Evolutionary conservation across 208 protist genomes (phyloP), one percentile per base, ranked within the genome.

Genomic region (Leptomonas pyrrhocoris): DNA sequence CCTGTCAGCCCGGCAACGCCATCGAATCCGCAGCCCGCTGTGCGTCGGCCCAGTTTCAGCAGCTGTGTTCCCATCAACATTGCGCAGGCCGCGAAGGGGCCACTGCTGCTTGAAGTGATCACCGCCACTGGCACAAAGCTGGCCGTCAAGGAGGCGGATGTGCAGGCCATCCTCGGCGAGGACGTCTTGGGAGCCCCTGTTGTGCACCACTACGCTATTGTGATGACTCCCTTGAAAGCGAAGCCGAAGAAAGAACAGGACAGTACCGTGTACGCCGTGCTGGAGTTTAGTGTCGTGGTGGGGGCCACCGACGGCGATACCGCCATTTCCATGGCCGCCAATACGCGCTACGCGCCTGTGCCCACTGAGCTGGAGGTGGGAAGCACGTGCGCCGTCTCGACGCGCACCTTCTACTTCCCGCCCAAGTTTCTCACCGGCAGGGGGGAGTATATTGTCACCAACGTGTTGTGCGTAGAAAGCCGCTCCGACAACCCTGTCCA

Each of bases 381-480:
- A 30, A 34, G 21, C 12, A 51, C 57, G 16, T 77, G 72, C 45
- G 62, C 38, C 34, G 70, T 87, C 63, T 89, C 86, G 19, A 85
- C 83, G 19, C 68, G 68, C 15, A 56, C 74, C 15, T 72, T 89
- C 34, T 90, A 86, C 75, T 94, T 83, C 57, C 85, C 83, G 3
- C 64, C 71, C 5, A 74, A 38, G 30, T 83, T 94, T 56, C 66
- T 89, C 36, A 67, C 54, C 16, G 73, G 73, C n/a, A 72, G 57
- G 23, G 83, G 83, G 18, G 66, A 65, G n/a, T 94, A 82, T 66
- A 63, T 91, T 25, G 79, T 94, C 27, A 85, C 81, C 7, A 94
- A 94, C 54, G 79, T 91, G 28, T 28, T 94, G 43, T 85, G 70
- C 49, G 67, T 91, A 42, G 81, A 86, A 66, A 91, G 74, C 59